phyloP scores from a whole-genome alignment of 306 rosid species.

The Medicago arabica region DNA sequence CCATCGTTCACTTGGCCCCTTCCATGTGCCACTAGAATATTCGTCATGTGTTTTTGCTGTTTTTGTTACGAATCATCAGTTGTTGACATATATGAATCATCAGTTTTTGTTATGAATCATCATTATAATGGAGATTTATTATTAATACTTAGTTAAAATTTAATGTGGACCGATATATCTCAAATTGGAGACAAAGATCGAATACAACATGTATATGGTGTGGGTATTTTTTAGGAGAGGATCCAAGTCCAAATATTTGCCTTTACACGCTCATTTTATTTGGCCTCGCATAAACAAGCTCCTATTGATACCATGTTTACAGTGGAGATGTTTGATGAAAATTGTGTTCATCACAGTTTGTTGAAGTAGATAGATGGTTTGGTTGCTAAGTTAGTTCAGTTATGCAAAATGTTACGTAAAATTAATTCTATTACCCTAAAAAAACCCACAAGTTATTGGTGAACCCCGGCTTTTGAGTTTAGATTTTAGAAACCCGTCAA shows the following conservation, averaged over 20 bases:
- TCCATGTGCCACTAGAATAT: background rate
- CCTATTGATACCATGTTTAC: no score
- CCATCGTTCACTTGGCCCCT: background rate
- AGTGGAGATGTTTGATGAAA: no score
- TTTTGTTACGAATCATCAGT: background rate
- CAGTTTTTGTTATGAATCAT: no score
- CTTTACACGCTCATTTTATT: no score
- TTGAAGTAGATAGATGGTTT: background rate
- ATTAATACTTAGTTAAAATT: no score
- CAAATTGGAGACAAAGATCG: no score
- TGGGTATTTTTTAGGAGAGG: no score
- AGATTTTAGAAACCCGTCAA: background rate
- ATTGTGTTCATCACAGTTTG: background rate
- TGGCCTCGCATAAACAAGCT: no score
- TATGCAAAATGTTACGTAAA: background rate
- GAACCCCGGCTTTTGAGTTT: background rate
- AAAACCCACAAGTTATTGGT: background rate
- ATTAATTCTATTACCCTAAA: background rate
- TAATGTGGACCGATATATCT: no score
- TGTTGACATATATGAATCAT: background rate
- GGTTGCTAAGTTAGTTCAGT: background rate
- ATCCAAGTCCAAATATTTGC: no score
- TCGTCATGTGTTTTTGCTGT: background rate
- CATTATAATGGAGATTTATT: no score
- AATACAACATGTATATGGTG: no score